Conservation (phyloP, 495 filamentous ascomycete genomes). For the Friedmanniomyces simplex region DNA sequence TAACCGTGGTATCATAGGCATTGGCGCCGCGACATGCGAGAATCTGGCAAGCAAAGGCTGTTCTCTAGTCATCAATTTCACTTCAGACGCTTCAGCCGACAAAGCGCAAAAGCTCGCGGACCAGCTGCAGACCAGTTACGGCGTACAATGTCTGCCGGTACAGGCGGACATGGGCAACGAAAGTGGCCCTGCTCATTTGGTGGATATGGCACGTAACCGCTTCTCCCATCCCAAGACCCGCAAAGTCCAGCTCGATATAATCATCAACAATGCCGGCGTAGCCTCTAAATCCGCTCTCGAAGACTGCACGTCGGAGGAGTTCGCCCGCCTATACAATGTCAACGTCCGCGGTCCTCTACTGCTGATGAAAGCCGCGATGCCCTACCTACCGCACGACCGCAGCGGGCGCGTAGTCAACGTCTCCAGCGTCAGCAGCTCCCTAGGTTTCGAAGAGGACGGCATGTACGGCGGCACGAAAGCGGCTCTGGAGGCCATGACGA, state of each 20-base stretch:
- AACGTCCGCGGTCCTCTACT: constrained; percentile 84
- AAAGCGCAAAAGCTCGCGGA: constrained; percentile 35
- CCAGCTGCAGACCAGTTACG: constrained; percentile 25
- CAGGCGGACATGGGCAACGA: constrained; percentile 49
- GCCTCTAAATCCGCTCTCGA: constrained; percentile 50
- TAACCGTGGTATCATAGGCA: constrained; percentile 43
- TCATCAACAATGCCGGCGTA: constrained; percentile 83
- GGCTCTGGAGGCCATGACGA: constrained; percentile 83
- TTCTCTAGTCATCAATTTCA: constrained; percentile 37
- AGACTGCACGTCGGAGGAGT: constrained; percentile 48
- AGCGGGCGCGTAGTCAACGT: constrained; percentile 73
- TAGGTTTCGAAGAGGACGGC: constrained; percentile 60
- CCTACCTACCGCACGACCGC: constrained; percentile 62
- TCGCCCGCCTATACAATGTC: constrained; percentile 60
- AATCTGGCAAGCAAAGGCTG: constrained; percentile 45
- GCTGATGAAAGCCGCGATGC: constrained; percentile 57
- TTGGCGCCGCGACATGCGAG: constrained; percentile 71
- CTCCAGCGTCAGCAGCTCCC: constrained; percentile 54
- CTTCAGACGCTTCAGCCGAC: constrained; percentile 30
- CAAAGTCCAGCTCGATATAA: constrained; percentile 67
- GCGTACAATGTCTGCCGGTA: constrained; percentile 38
- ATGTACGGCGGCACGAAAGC: constrained; percentile 87
- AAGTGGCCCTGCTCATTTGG: constrained; percentile 34
- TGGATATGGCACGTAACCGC: constrained; percentile 39
- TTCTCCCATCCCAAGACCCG: constrained; percentile 39